Base-by-base conservation (phyloP, 2,329 filamentous ascomycete genomes). In the Colletotrichum sp. region DNA sequence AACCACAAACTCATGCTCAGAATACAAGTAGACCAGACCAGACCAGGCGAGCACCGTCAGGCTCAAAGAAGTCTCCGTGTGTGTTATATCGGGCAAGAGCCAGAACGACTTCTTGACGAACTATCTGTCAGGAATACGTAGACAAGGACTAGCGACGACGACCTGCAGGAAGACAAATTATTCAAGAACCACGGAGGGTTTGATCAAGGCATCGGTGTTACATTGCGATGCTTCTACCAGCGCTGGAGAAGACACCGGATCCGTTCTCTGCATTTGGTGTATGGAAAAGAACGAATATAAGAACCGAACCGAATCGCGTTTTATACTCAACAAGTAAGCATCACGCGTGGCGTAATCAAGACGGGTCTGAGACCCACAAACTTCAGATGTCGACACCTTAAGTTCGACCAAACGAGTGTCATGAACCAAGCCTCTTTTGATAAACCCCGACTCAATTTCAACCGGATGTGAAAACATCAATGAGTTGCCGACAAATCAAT, bases 151-250 rank as follows among this genome's bases (percentile, higher is more conserved):
- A 36, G 15, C 9, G 43, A 48, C n/a, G 39, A 48, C 5, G 3
- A 48, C 18, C 4, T 21, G 3, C 3, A 48, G 3, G 43, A 48
- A 21, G n/a, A 48, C 43, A 48, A 3, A 3, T 21, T 21, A 4
- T 4, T 21, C 18, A 10, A n/a, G 8, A 12, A 21, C n/a, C 3
- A 21, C 3, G 10, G 18, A 48, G 43, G 10, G 0, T 21, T 1
- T 48, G 43, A 1, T 48, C 5, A n/a, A n/a, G 39, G 39, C 18
- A 0, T n/a, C 39, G 0, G 10, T 4, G n/a, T 2, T 13, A 4
- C 18, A 48, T 48, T 13, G 18, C 6, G n/a, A 48, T 48, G 10
- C 43, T 48, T 21, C 43, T 21, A 4, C 10, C 5, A 48, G 9
- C 6, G 7, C 9, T 21, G n/a, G 10, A 48, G n/a, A 21, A 48